These are phyloP conservation scores for Bacterosira constricta DNA, from an alignment of 108 stramenopile genomes.

Conservation along the genomic window DNA sequence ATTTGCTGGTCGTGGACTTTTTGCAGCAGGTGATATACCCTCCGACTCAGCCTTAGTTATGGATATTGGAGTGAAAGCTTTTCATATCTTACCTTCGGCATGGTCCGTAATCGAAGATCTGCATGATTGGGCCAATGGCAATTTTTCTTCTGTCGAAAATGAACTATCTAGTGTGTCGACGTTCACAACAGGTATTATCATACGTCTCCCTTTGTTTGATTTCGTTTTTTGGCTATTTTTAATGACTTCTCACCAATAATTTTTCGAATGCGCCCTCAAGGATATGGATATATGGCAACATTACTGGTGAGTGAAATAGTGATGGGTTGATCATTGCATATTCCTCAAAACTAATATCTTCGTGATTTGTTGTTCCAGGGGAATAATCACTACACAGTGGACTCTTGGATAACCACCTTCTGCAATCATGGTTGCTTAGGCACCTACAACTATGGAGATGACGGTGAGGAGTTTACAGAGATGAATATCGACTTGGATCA, in stretches of 20 bases:
- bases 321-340: background rate
- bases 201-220: too few species aligned
- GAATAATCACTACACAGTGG: slow-evolving; percentile 7
- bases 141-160: background rate
- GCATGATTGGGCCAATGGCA: background rate
- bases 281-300: slow-evolving; percentile 25
- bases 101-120: slow-evolving; percentile 1
- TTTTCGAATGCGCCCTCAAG: background rate
- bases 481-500: slow-evolving; percentile 2
- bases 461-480: slow-evolving; percentile 5
- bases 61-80: slow-evolving; percentile 28
- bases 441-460: slow-evolving; percentile 22
- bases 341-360: background rate
- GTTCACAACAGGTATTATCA: slow-evolving; percentile 4
- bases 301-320: slow-evolving; percentile 11
- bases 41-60: slow-evolving; percentile 9
- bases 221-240: background rate
- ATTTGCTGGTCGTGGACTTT: slow-evolving; percentile 46
- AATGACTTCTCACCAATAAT: background rate
- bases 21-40: slow-evolving; percentile 31
- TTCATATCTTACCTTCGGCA: slow-evolving; percentile 31
- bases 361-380: slow-evolving; percentile 9
- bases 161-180: background rate
- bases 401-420: slow-evolving; percentile 26
- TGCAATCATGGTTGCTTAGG: slow-evolving; percentile 44